A percentile compares a stretch with the other conserved stretches of the same genome.
Conservation (phyloP, 2,329 filamentous ascomycete genomes). For the Aspergillus sergii region DNA sequence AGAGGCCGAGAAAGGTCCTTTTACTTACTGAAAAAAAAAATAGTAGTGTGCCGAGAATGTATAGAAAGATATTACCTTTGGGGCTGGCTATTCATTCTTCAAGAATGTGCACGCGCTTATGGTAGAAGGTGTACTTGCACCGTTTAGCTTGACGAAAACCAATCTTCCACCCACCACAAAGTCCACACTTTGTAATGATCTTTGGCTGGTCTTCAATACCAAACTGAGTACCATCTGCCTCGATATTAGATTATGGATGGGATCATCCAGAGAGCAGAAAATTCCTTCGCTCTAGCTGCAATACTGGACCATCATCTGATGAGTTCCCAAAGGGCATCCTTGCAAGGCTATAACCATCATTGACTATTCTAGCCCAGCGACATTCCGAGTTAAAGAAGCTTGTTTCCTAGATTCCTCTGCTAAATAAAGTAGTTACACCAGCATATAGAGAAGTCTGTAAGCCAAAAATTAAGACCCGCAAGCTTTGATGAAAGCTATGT, state of each 20-base stretch:
- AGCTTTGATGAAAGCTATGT: background rate
- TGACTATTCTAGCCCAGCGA: background rate
- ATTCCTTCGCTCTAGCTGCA: background rate
- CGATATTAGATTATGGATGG: background rate
- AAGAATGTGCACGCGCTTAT: background rate
- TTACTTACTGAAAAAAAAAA: background rate
- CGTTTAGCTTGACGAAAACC: background rate
- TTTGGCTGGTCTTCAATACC: too few species aligned
- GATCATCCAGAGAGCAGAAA: background rate
- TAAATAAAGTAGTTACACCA: background rate
- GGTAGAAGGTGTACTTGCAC: background rate
- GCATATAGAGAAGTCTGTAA: background rate
- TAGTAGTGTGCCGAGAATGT: background rate
- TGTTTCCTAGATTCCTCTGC: background rate
- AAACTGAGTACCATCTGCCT: background rate
- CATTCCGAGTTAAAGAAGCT: background rate
- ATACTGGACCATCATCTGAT: background rate
- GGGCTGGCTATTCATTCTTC: background rate
- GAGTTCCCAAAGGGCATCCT: too few species aligned
- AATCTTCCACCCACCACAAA: background rate
- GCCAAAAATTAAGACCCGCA: background rate
- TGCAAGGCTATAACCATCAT: too few species aligned
- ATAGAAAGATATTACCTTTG: background rate
- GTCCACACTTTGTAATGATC: background rate
- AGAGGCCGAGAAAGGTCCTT: background rate